A percentile compares a stretch with the other conserved stretches of the same genome.
Evolutionary conservation across 495 filamentous ascomycete genomes (phyloP).

Genomic region (Glutinoglossum americanum): DNA sequence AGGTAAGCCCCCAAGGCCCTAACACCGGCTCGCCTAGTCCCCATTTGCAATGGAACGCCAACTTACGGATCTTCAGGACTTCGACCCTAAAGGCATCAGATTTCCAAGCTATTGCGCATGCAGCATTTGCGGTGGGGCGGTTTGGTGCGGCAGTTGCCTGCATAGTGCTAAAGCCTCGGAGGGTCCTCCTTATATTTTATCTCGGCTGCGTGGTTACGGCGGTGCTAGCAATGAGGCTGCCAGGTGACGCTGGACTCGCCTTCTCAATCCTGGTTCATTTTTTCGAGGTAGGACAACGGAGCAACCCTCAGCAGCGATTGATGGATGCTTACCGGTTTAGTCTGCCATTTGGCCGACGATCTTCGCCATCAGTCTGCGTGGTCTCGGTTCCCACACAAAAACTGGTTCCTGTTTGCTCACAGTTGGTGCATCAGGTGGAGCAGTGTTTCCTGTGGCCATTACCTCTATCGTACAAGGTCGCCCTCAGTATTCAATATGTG

Average conservation of each 20-base stretch:
- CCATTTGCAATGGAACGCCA: not conserved
- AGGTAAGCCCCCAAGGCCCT: constrained; percentile 12
- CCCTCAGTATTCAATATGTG: constrained; percentile 22
- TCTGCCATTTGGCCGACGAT: constrained; percentile 38
- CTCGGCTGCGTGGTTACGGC: constrained; percentile 32
- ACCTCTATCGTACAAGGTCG: constrained; percentile 22
- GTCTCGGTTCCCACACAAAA: constrained; percentile 38
- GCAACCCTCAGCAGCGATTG: not conserved
- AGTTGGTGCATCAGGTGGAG: constrained; percentile 33
- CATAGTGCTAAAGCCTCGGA: constrained; percentile 36
- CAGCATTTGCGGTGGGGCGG: constrained; percentile 37
- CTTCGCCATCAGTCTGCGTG: constrained; percentile 37
- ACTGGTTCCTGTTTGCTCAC: constrained; percentile 31
- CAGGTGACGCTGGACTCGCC: constrained; percentile 23
- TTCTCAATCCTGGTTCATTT: constrained; percentile 35
- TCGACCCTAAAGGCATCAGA: constrained; percentile 19
- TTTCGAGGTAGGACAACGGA: constrained; percentile 24
- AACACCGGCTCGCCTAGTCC: constrained; percentile 9
- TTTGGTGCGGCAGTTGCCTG: constrained; percentile 35
- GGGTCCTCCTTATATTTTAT: constrained; percentile 35
- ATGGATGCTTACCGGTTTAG: not conserved
- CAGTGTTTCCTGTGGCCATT: constrained; percentile 32
- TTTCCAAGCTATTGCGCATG: constrained; percentile 32
- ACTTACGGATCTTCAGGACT: constrained; percentile 2
- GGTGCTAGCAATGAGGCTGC: constrained; percentile 30